phyloP scores from a whole-genome alignment of 345 rosid genomes.

The Aurinia saxatilis region DNA sequence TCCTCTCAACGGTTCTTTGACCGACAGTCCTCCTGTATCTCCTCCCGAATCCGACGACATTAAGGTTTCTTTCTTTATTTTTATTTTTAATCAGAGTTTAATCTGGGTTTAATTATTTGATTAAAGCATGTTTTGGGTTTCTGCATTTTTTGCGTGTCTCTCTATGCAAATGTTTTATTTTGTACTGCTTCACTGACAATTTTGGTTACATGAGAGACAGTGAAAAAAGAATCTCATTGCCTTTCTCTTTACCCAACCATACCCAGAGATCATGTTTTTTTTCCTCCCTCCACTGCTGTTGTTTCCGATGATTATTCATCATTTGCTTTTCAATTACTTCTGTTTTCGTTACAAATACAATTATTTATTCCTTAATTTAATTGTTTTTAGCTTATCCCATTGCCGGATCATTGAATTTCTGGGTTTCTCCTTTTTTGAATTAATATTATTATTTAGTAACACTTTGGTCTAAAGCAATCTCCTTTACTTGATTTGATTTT shows the following conservation, averaged over 20 bases:
- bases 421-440: too few species aligned
- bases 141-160: neutral
- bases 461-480: conserved; percentile 25
- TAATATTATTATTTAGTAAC: conserved; percentile 12
- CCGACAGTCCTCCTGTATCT: conserved; percentile 98
- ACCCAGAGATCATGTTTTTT: conserved; percentile 24
- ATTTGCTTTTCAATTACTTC: neutral
- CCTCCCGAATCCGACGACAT: conserved; percentile 82
- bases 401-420: neutral
- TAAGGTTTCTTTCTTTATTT: conserved; percentile 42
- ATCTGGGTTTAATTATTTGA: neutral
- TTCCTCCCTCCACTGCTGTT: conserved; percentile 6
- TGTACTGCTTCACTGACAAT: conserved; percentile 28
- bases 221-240: conserved; percentile 27
- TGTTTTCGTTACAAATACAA: too few species aligned
- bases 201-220: conserved; percentile 29
- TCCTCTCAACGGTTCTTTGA: conserved; percentile 69
- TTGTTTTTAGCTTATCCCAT: too few species aligned
- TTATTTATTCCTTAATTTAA: neutral
- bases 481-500: conserved; percentile 26
- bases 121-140: conserved; percentile 19
- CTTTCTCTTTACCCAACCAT: conserved; percentile 46
- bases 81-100: neutral
- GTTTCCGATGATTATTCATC: conserved; percentile 20
- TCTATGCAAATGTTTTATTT: conserved; percentile 7